phyloP scores from a whole-genome alignment of 805 yeast genomes.

The Dipodascopsis tothii region DNA sequence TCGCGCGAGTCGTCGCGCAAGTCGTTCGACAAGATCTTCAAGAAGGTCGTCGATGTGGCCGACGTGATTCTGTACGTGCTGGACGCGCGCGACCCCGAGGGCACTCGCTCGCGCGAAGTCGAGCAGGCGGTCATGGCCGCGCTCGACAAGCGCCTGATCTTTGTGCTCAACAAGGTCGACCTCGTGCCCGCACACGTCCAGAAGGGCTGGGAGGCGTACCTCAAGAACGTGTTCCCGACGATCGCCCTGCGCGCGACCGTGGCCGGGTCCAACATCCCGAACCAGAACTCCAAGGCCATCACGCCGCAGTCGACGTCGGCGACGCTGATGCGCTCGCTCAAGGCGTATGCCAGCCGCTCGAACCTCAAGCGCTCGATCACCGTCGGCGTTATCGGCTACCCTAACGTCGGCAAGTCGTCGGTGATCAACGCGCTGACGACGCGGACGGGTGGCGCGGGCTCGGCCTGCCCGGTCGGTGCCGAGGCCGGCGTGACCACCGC shows the following conservation, averaged over 20 bases:
- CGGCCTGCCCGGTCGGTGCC: slow-evolving; percentile 93
- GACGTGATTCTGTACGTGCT: slow-evolving; percentile 89
- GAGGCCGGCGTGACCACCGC: slow-evolving; percentile 96
- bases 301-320: slow-evolving; percentile 65
- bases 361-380: slow-evolving; percentile 81
- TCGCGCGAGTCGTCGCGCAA: slow-evolving; percentile 40
- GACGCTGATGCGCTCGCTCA: slow-evolving; percentile 69
- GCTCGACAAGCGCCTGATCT: slow-evolving; percentile 66
- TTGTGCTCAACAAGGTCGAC: slow-evolving; percentile 86
- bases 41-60: slow-evolving; percentile 83
- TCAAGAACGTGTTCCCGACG: slow-evolving; percentile 81
- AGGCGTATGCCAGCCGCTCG: slow-evolving; percentile 74
- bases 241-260: slow-evolving; percentile 66
- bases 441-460: slow-evolving; percentile 51
- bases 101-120: slow-evolving; percentile 83
- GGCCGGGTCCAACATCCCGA: slow-evolving; percentile 59
- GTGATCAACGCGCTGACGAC: slow-evolving; percentile 76
- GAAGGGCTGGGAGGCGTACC: slow-evolving; percentile 72
- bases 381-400: slow-evolving; percentile 95
- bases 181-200: slow-evolving; percentile 79
- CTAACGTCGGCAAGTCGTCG: slow-evolving; percentile 87
- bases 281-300: slow-evolving; percentile 63
- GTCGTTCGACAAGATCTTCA: slow-evolving; percentile 90
- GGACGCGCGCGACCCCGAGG: slow-evolving; percentile 96
- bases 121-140: slow-evolving; percentile 76